Conservation (phyloP, 164 flowering plant genomes). For the Santalum album region DNA sequence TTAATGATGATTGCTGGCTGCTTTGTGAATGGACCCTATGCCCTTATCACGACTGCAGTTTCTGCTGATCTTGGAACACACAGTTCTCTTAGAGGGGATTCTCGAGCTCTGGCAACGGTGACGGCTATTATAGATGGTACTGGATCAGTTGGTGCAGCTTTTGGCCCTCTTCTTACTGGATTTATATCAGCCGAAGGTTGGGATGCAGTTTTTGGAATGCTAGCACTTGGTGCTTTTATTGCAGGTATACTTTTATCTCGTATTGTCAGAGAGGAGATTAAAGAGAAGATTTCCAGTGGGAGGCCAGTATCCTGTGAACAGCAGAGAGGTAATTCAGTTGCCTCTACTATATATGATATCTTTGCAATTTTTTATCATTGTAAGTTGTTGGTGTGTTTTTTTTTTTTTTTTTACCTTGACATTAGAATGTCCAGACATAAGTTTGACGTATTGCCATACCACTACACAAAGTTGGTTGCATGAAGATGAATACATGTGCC, state of each 20-base stretch:
- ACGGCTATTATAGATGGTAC: constrained; percentile 97
- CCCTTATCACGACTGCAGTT: constrained; percentile 92
- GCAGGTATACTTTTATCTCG: constrained; percentile 70
- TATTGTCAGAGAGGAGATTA: constrained; percentile 46
- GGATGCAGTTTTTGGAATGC: constrained; percentile 70
- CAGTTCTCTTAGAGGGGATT: constrained; percentile 63
- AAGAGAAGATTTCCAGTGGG: constrained; percentile 21
- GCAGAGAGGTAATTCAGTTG: constrained; percentile 31
- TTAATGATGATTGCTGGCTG: constrained; percentile 83
- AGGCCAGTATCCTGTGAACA: constrained; percentile 14
- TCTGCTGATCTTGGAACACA: constrained; percentile 97
- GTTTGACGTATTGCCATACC: too few relatives aligned
- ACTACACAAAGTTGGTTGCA: too few relatives aligned
- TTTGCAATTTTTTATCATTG: too few relatives aligned
- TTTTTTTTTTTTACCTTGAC: too few relatives aligned
- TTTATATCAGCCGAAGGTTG: constrained; percentile 65
- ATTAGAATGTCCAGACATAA: too few relatives aligned
- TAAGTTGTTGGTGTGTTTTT: too few relatives aligned
- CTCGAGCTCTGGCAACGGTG: constrained; percentile 86
- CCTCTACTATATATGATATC: background rate
- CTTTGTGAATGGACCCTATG: constrained; percentile 88
- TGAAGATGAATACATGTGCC: too few relatives aligned
- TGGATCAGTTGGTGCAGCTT: constrained; percentile 81
- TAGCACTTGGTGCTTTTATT: constrained; percentile 45
- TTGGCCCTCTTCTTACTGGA: constrained; percentile 89